phyloP scores from a whole-genome alignment of 2,329 filamentous ascomycete species.

The Aureobasidium sp. region DNA sequence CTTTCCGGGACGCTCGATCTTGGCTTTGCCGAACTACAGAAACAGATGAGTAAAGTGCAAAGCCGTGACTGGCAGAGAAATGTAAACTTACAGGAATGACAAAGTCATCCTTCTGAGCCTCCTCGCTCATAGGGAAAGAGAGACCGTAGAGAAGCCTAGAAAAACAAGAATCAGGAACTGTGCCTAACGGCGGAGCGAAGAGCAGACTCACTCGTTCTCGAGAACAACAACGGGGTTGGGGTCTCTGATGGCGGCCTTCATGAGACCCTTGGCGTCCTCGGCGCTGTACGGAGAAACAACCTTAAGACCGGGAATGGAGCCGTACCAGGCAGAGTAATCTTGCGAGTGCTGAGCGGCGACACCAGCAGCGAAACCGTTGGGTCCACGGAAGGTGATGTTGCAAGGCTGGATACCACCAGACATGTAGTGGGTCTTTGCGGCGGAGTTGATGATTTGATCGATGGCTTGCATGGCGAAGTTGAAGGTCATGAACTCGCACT shows the following conservation, averaged over 20 bases:
- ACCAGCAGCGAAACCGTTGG: conserved; percentile 95
- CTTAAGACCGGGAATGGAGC: conserved; percentile 94
- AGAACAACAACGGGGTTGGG: conserved; percentile 84
- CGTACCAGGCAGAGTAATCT: conserved; percentile 98
- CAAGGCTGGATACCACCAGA: conserved; percentile 98
- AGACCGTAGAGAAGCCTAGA: conserved; percentile 78
- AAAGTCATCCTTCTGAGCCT: conserved; percentile 91
- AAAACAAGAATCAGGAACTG: neutral
- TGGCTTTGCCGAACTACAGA: conserved; percentile 81
- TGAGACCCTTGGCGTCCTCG: conserved; percentile 94
- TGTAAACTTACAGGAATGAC: conserved; percentile 61
- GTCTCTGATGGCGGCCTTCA: conserved; percentile 97
- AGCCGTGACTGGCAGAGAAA: neutral
- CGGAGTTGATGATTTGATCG: conserved; percentile 99
- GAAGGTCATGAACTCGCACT: conserved; percentile 99
- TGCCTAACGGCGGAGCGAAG: neutral
- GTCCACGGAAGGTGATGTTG: conserved; percentile 98
- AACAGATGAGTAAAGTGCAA: neutral
- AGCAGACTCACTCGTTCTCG: conserved; percentile 41
- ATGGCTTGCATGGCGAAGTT: conserved; percentile 99
- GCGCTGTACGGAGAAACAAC: conserved; percentile 94
- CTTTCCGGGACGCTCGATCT: conserved; percentile 93
- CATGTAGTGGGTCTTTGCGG: conserved; percentile 99
- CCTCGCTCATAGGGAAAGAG: conserved; percentile 94
- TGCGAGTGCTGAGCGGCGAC: conserved; percentile 97